These are phyloP conservation scores for Mortierella sp. DNA, from an alignment of 371 early-diverging fungal genomes.

Conservation along the genomic window DNA sequence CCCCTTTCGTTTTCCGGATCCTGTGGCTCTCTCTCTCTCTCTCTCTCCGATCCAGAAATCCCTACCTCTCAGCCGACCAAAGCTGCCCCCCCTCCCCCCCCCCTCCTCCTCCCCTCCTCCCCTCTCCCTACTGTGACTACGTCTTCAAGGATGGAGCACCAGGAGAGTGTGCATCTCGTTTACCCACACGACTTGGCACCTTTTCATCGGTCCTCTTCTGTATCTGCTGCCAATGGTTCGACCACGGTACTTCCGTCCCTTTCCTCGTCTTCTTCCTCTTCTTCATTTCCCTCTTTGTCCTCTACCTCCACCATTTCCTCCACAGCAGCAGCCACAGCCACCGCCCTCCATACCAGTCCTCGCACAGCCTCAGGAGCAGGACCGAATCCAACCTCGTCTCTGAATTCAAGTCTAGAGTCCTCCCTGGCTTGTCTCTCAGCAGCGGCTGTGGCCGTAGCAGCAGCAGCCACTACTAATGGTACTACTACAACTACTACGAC, in stretches of 20 bases:
- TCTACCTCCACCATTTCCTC: not conserved
- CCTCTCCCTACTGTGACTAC: slow-evolving; percentile 5
- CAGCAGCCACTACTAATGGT: not conserved
- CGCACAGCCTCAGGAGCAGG: no score
- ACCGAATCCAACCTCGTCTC: not conserved
- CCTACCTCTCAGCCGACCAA: not conserved
- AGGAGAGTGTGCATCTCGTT: not conserved
- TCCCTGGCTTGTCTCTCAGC: not conserved
- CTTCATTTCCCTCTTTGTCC: not conserved
- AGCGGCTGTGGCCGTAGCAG: not conserved
- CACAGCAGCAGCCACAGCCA: not conserved
- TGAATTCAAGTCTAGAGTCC: not conserved
- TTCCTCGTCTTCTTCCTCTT: no score
- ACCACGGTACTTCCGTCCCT: no score
- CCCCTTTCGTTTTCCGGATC: not conserved
- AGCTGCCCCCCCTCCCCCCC: not conserved
- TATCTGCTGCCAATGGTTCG: slow-evolving; percentile 1
- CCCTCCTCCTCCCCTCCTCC: no score
- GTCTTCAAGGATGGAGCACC: not conserved
- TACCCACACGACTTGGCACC: not conserved
- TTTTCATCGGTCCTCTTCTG: not conserved
- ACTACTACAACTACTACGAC: not conserved
- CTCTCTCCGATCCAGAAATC: no score
- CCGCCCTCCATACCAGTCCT: no score
- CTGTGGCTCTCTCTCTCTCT: slow-evolving; percentile 1